Evolutionary conservation across 805 yeast genomes (phyloP), one percentile per base, ranked within the genome.

Genomic region (Candida incommunis): DNA sequence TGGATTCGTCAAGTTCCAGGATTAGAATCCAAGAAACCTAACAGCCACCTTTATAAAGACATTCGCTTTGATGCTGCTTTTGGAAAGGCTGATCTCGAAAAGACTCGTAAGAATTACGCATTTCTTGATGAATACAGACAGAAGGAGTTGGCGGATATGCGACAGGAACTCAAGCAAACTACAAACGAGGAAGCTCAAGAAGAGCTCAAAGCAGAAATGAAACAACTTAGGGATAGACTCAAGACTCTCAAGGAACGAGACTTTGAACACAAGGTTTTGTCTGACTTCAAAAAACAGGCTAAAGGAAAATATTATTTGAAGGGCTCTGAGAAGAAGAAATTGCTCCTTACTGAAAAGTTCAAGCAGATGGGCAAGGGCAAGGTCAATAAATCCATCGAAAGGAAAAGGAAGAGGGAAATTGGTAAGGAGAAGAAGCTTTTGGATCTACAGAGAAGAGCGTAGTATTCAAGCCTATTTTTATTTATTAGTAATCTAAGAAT

Each of bases 281-380:
- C 71, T 40, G 76, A 76, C 24, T 75, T 82, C 56, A 78, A 79
- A 59, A 65, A 77, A 90, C 66, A 87, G 80, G 47, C 22, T 18
- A 22, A 22, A 9, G 37, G 37, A 5, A 31, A 31, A n/a, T 31
- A 13, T 18, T n/a, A 31, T 18, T 18, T 31, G 5, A 31, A 31
- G 37, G 20, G 20, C 5, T 11, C 18, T 21, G 98, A 92, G 55
- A 92, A 98, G 53, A 80, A 82, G 65, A 82, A 85, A 67, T 69
- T 92, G 74, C 76, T 92, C 63, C 79, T 94, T 47, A 76, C 83
- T 47, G 86, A 94, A 37, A 96, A 90, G 70, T 78, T 92, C 56
- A 86, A 92, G 29, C 87, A 92, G 56, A 92, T 92, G 98, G 88
- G 86, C 68, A 83, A 85, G 54, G 98, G 97, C 57, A 51, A 48